Evolutionary conservation across 2,329 filamentous ascomycete species (phyloP).

Genomic region (Aspergillus niger): DNA sequence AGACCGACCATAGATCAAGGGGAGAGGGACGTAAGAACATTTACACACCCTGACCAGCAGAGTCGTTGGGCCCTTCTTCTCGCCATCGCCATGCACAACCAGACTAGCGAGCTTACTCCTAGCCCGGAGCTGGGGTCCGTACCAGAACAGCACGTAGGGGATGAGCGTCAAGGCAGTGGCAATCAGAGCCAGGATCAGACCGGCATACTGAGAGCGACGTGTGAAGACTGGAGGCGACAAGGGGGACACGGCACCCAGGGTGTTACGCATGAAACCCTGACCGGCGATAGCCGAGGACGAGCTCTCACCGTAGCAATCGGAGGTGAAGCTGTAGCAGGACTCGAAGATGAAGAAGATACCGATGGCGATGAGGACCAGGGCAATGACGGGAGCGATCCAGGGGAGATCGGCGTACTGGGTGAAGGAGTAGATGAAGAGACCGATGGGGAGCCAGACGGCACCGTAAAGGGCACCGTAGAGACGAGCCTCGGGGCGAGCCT

Average conservation of each 20-base stretch:
- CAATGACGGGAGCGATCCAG: conserved; percentile 55
- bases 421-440: conserved; percentile 57
- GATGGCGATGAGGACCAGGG: conserved; percentile 53
- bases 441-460: conserved; percentile 50
- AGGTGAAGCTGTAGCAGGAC: conserved; percentile 52
- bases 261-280: conserved; percentile 56
- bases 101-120: conserved; percentile 33
- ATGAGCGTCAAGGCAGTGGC: conserved; percentile 41
- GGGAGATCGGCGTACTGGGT: conserved; percentile 53
- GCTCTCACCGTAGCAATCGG: conserved; percentile 55
- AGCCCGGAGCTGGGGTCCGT: conserved; percentile 31
- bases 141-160: conserved; percentile 35
- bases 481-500: conserved; percentile 49
- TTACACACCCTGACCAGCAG: conserved; percentile 3
- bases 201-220: conserved; percentile 57
- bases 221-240: no score
- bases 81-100: neutral
- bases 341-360: conserved; percentile 56
- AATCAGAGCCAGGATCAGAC: conserved; percentile 51
- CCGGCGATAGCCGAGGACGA: conserved; percentile 49
- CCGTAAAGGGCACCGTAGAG: conserved; percentile 54
- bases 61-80: neutral
- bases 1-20: no score
- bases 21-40: neutral
- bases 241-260: conserved; percentile 55